phyloP scores from a whole-genome alignment of 2,329 filamentous ascomycete species.

The Ophiostoma montium region DNA sequence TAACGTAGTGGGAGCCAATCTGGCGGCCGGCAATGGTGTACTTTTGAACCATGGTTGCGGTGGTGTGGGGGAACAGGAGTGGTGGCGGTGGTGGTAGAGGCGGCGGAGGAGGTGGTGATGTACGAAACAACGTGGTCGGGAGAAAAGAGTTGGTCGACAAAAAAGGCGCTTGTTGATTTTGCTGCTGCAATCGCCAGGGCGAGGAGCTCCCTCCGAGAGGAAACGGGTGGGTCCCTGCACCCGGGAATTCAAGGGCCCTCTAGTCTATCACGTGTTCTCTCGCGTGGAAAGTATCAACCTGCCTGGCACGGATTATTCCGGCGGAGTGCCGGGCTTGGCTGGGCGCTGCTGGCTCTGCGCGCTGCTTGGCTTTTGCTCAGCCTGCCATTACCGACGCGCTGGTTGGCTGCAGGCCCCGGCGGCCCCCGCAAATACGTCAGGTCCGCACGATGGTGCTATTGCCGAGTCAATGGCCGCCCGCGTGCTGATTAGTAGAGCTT shows the following conservation, averaged over 20 bases:
- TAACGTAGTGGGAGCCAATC: constrained; percentile 47
- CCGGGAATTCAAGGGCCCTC: too few species aligned
- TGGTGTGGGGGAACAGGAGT: not conserved
- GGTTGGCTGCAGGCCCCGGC: not conserved
- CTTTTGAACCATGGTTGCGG: constrained; percentile 27
- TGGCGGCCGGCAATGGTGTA: constrained; percentile 46
- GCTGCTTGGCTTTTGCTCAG: too few species aligned
- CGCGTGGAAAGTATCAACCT: too few species aligned
- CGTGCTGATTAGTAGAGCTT: not conserved
- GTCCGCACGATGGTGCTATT: not conserved
- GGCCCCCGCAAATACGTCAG: not conserved
- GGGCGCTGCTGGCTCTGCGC: too few species aligned
- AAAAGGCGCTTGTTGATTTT: constrained; percentile 9
- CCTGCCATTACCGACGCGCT: not conserved
- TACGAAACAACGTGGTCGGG: not conserved
- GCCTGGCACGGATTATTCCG: too few species aligned
- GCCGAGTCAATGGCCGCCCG: too few species aligned
- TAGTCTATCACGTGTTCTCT: too few species aligned
- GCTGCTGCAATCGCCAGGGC: not conserved
- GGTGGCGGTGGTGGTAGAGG: not conserved
- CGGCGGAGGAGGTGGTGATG: not conserved
- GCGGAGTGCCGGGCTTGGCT: not conserved
- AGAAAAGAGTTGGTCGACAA: not conserved
- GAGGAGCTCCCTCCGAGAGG: constrained; percentile 4
- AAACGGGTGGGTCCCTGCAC: too few species aligned